These are phyloP conservation scores for Mollisia scopiformis DNA, from an alignment of 2,329 filamentous ascomycete species.

Conservation along the genomic window DNA sequence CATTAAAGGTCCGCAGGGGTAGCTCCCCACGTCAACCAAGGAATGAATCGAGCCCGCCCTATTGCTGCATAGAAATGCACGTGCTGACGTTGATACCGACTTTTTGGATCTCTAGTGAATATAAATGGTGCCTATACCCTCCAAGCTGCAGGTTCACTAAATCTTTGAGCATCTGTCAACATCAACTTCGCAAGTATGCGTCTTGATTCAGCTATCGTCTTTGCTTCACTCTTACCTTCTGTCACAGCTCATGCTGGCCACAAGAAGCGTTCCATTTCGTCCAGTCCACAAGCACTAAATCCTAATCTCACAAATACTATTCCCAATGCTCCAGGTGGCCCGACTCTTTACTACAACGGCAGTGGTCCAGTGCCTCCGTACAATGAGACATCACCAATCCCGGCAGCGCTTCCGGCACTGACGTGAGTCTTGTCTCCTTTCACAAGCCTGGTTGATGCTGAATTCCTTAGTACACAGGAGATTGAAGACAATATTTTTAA, in stretches of 20 bases:
- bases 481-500: background rate
- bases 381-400: background rate
- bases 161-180: background rate
- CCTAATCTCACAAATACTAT: background rate
- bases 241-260: background rate
- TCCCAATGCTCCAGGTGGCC: background rate
- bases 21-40: background rate
- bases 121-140: background rate
- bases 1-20: background rate
- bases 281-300: background rate
- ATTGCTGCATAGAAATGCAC: too few relatives aligned
- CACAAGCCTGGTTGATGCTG: background rate
- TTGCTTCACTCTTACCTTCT: background rate
- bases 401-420: background rate
- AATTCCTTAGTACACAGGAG: background rate
- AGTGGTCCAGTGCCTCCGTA: background rate
- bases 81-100: background rate
- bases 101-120: background rate
- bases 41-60: background rate
- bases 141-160: background rate
- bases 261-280: background rate
- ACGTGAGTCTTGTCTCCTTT: background rate
- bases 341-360: background rate
- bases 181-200: background rate
- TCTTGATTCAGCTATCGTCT: background rate